Evolutionary conservation across 2,329 filamentous ascomycete genomes (phyloP).

Genomic region (Leptoxyphium fumago): DNA sequence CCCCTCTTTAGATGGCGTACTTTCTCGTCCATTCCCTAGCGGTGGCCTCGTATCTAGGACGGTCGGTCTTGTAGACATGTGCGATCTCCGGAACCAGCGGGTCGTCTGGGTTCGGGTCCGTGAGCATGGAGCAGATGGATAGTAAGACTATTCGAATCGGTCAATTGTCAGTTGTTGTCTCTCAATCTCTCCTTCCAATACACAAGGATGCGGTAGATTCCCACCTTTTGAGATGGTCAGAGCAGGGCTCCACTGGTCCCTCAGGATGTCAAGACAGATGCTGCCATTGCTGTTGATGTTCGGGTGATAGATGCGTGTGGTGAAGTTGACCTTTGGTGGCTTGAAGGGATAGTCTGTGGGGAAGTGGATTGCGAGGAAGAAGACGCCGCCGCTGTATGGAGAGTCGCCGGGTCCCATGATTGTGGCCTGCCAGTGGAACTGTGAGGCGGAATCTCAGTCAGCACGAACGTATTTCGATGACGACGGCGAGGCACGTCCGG

Average conservation of each 20-base stretch:
- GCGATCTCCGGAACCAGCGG: constrained; percentile 97
- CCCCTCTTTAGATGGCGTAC: constrained; percentile 65
- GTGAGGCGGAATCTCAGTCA: constrained; percentile 17
- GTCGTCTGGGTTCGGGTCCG: constrained; percentile 97
- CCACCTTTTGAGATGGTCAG: constrained; percentile 96
- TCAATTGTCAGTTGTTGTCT: not conserved
- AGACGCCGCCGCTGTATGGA: constrained; percentile 94
- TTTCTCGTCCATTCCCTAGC: constrained; percentile 98
- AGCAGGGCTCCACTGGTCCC: constrained; percentile 98
- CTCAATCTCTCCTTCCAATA: not conserved
- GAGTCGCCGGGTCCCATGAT: constrained; percentile 99
- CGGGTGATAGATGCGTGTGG: constrained; percentile 97
- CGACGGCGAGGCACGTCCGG: constrained; percentile 3
- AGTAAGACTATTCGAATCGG: constrained; percentile 59
- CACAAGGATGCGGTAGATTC: constrained; percentile 6
- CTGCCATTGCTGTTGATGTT: constrained; percentile 99
- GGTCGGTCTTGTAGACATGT: constrained; percentile 99
- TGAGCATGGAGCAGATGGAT: constrained; percentile 99
- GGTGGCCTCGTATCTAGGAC: constrained; percentile 86
- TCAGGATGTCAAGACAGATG: constrained; percentile 95
- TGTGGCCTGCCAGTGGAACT: constrained; percentile 99
- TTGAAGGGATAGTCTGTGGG: constrained; percentile 99
- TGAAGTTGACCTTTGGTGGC: constrained; percentile 99
- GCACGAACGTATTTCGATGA: constrained; percentile 7
- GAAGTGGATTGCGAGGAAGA: constrained; percentile 98